A percentile compares a stretch with the other conserved stretches of the same genome.
Evolutionary conservation across 352 stramenopile genomes (phyloP).

Genomic region (Phytophthora melonis): DNA sequence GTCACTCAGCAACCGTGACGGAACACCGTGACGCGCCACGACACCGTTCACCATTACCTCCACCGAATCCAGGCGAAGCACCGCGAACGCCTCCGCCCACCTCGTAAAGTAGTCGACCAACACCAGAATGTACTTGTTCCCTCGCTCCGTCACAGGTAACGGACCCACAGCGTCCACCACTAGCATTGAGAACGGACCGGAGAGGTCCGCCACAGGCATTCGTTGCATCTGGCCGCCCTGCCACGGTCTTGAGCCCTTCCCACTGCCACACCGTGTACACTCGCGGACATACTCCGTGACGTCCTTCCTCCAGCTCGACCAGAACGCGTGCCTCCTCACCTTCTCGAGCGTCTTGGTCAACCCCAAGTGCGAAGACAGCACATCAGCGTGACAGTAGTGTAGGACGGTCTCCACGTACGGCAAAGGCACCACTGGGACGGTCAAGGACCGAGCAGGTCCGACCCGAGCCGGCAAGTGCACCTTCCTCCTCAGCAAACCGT

Average conservation of each 20-base stretch:
- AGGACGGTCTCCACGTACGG: constrained; percentile 19
- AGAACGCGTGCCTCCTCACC: constrained; percentile 4
- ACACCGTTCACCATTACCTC: constrained; percentile 5
- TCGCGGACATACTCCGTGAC: constrained; percentile 1
- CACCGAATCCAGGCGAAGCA: background rate
- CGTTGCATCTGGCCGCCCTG: constrained; percentile 9
- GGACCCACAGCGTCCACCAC: constrained; percentile 4
- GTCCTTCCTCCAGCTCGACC: background rate
- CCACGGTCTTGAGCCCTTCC: constrained; percentile 8
- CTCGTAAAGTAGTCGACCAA: constrained; percentile 1
- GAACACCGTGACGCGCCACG: background rate
- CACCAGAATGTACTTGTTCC: constrained; percentile 5
- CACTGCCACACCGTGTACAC: background rate
- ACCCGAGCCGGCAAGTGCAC: constrained; percentile 9
- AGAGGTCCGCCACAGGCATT: constrained; percentile 10
- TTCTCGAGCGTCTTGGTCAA: constrained; percentile 10
- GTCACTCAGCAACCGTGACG: constrained; percentile 12
- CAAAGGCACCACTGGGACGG: constrained; percentile 2
- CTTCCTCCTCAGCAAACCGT: constrained; percentile 6
- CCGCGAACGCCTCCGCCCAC: constrained; percentile 1
- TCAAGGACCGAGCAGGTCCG: constrained; percentile 4
- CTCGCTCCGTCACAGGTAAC: background rate
- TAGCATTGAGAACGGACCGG: background rate
- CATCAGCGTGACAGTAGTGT: constrained; percentile 16
- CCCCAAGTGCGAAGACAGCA: constrained; percentile 11